These are phyloP conservation scores for Knoxia roxburghii DNA, from an alignment of 257 asterid genomes.

Conservation along the genomic window DNA sequence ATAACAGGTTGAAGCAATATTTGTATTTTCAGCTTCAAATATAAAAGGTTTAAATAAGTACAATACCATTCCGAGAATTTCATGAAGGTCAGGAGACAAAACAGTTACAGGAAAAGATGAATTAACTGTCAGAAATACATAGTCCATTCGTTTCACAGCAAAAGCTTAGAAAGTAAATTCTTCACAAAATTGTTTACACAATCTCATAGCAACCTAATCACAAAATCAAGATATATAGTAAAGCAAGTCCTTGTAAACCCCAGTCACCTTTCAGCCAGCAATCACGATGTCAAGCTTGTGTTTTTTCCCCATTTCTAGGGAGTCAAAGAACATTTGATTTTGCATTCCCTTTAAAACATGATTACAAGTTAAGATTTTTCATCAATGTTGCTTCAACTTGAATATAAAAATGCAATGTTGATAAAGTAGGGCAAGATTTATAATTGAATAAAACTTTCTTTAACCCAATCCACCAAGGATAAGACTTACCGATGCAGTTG, in stretches of 20 bases:
- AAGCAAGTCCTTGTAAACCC: neutral
- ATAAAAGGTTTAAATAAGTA: neutral
- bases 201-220: too few species aligned
- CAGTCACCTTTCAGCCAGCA: neutral
- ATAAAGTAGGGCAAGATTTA: neutral
- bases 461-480: neutral
- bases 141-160: neutral
- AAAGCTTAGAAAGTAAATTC: neutral
- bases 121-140: neutral
- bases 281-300: neutral
- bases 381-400: too few species aligned
- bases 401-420: too few species aligned
- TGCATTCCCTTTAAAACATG: too few species aligned
- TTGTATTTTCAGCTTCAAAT: neutral
- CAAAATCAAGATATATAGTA: neutral
- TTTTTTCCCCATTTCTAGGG: too few species aligned
- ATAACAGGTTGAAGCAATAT: neutral
- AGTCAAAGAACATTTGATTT: too few species aligned
- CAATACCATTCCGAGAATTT: neutral
- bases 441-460: neutral
- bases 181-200: neutral
- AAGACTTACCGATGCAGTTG: conserved; percentile 90
- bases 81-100: neutral
- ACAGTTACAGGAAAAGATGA: neutral
- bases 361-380: too few species aligned